Percentiles rank a stretch among this genome's conserved stretches.
Evolutionary conservation across 805 yeast genomes (phyloP).

Genomic region (Candida qinlingensis): DNA sequence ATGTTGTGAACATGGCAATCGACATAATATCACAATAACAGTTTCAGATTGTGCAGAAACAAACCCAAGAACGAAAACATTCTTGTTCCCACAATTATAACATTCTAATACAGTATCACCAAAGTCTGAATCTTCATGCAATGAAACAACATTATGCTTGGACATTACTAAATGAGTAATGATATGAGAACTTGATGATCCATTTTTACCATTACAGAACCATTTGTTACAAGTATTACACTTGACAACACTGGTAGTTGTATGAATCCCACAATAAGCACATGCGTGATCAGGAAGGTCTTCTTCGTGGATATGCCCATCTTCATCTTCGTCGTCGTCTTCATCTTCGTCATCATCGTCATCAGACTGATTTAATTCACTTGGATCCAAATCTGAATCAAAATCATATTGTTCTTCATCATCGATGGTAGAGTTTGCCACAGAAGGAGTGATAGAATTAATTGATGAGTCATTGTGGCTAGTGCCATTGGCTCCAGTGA

Average conservation of each 20-base stretch:
- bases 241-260: constrained; percentile 60
- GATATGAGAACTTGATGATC: constrained; percentile 66
- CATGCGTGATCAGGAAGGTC: constrained; percentile 39
- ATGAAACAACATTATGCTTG: constrained; percentile 65
- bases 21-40: constrained; percentile 80
- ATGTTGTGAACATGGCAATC: constrained; percentile 80
- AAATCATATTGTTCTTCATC: constrained; percentile 4
- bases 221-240: constrained; percentile 77
- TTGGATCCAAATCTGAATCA: constrained; percentile 7
- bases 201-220: constrained; percentile 79
- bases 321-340: constrained; percentile 5
- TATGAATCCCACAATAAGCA: constrained; percentile 70
- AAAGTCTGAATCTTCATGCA: constrained; percentile 75
- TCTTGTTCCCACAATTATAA: constrained; percentile 81
- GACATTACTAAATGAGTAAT: constrained; percentile 80
- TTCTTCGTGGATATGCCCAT: constrained; percentile 3
- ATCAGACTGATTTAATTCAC: constrained; percentile 13
- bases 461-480: not conserved
- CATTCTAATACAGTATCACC: constrained; percentile 90
- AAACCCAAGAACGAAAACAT: constrained; percentile 77
- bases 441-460: not conserved
- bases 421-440: not conserved
- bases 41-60: constrained; percentile 84
- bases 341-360: constrained; percentile 14
- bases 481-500: constrained; percentile 4